These are phyloP conservation scores for Lentinus tigrinus DNA, from an alignment of 768 basidiomycete genomes.

Conservation along the genomic window DNA sequence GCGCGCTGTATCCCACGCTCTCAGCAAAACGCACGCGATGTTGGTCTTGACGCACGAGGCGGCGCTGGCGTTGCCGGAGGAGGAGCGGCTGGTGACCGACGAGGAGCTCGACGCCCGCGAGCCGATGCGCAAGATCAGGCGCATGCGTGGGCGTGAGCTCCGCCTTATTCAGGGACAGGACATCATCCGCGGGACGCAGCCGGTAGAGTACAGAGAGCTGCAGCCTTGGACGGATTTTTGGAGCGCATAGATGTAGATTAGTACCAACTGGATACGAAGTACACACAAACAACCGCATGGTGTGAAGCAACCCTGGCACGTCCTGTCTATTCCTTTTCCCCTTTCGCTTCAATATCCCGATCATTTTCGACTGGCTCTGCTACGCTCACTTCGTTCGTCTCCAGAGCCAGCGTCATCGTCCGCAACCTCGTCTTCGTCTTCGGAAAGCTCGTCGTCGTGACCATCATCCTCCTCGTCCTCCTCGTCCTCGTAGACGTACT, in stretches of 20 bases:
- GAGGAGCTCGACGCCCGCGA: slow-evolving; percentile 71
- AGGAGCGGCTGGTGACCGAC: slow-evolving; percentile 63
- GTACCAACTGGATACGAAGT: too few relatives aligned
- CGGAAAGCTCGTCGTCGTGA: too few relatives aligned
- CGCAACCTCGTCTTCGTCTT: too few relatives aligned
- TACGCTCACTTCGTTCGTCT: too few relatives aligned
- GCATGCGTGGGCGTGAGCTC: slow-evolving; percentile 87
- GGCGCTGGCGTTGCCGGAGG: slow-evolving; percentile 55
- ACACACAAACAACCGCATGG: too few relatives aligned
- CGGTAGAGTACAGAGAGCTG: slow-evolving; percentile 33
- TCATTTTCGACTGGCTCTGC: too few relatives aligned
- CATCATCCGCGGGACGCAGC: slow-evolving; percentile 50
- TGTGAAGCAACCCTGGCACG: too few relatives aligned
- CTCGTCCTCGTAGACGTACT: too few relatives aligned
- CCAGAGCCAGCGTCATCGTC: too few relatives aligned
- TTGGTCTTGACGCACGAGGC: slow-evolving; percentile 59
- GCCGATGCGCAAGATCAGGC: slow-evolving; percentile 60
- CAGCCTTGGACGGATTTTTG: slow-evolving; percentile 36
- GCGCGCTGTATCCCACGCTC: slow-evolving; percentile 61
- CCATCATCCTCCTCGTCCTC: too few relatives aligned
- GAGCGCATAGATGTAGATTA: slow-evolving; percentile 17
- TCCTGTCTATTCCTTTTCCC: too few relatives aligned
- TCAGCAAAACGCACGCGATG: slow-evolving; percentile 75
- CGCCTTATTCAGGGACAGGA: slow-evolving; percentile 78
- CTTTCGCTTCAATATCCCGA: too few relatives aligned